Evolutionary conservation across 2,329 filamentous ascomycete genomes (phyloP).

Genomic region (Microdochium trichocladiopsis): DNA sequence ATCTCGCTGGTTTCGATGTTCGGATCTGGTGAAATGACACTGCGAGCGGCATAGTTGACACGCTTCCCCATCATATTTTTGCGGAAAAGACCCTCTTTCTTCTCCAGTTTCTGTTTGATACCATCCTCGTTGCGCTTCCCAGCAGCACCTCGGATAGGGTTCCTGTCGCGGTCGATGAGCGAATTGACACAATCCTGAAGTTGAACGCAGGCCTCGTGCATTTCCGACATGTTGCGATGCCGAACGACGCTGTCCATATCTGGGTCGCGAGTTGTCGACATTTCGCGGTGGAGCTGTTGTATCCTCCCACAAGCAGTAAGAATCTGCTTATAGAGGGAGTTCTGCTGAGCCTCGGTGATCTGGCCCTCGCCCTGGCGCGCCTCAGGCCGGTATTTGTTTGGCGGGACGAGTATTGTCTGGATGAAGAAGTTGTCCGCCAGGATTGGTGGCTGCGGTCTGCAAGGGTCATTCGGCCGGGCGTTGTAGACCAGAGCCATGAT

Average conservation of each 20-base stretch:
- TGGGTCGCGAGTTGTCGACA: constrained; percentile 39
- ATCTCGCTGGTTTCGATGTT: constrained; percentile 99
- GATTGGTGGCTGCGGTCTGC: constrained; percentile 33
- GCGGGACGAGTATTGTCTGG: constrained; percentile 77
- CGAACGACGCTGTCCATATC: constrained; percentile 26
- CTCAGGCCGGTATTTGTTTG: constrained; percentile 86
- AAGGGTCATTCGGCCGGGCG: constrained; percentile 57
- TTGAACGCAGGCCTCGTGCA: constrained; percentile 75
- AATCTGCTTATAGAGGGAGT: constrained; percentile 80
- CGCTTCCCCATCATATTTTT: constrained; percentile 99
- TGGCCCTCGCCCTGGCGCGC: constrained; percentile 73
- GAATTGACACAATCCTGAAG: constrained; percentile 88
- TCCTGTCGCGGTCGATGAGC: constrained; percentile 85
- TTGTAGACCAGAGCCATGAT: constrained; percentile 81
- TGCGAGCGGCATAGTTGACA: constrained; percentile 95
- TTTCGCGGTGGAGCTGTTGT: constrained; percentile 65
- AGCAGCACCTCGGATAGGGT: constrained; percentile 71
- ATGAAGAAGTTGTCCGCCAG: constrained; percentile 89
- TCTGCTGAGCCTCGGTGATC: constrained; percentile 83
- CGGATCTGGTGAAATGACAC: constrained; percentile 95
- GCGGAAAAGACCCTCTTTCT: constrained; percentile 96
- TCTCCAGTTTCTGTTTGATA: constrained; percentile 96
- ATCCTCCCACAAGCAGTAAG: constrained; percentile 68
- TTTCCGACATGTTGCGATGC: constrained; percentile 61
- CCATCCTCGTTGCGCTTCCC: constrained; percentile 79